These are phyloP conservation scores for Anastatica hierochuntica DNA, from an alignment of 345 rosid genomes.

Conservation along the genomic window DNA sequence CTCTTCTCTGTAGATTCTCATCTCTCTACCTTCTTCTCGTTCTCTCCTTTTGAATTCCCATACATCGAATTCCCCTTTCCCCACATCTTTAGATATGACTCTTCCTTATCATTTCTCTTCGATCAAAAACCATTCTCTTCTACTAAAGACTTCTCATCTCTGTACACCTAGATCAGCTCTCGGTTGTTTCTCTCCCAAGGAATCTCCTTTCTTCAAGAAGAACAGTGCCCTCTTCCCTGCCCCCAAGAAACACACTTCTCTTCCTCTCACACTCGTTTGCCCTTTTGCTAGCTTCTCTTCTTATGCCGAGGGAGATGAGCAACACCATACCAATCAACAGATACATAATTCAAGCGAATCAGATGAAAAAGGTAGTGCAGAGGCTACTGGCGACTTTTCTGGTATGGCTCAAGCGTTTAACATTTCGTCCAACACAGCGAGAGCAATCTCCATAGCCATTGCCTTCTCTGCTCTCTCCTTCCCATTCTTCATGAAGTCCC, in stretches of 20 bases:
- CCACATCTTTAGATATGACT: slow-evolving; percentile 38
- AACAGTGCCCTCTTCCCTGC: slow-evolving; percentile 17
- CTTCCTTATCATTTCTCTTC: slow-evolving; percentile 50
- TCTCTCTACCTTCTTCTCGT: no score
- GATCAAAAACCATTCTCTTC: slow-evolving; percentile 35
- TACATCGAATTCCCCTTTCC: slow-evolving; percentile 14
- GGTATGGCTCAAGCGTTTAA: slow-evolving; percentile 82
- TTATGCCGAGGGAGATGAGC: slow-evolving; percentile 47
- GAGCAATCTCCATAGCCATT: slow-evolving; percentile 49
- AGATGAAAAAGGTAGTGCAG: slow-evolving; percentile 22
- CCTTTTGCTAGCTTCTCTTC: slow-evolving; percentile 70
- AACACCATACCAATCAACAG: slow-evolving; percentile 30
- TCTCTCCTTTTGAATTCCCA: no score
- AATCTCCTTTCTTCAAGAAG: slow-evolving; percentile 24
- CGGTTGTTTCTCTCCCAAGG: slow-evolving; percentile 23
- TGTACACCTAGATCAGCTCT: slow-evolving; percentile 31
- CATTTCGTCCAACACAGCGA: slow-evolving; percentile 61
- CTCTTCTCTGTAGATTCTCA: slow-evolving; percentile 21
- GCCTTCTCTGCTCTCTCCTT: slow-evolving; percentile 63
- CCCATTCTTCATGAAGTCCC: slow-evolving; percentile 68
- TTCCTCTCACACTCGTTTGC: slow-evolving; percentile 23
- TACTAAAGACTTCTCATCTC: slow-evolving; percentile 31
- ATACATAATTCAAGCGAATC: slow-evolving; percentile 7
- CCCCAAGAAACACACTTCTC: slow-evolving; percentile 27
- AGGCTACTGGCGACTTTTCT: slow-evolving; percentile 29